Evolutionary conservation across 306 rosid species (phyloP).

Genomic region (Rosa lucieae): DNA sequence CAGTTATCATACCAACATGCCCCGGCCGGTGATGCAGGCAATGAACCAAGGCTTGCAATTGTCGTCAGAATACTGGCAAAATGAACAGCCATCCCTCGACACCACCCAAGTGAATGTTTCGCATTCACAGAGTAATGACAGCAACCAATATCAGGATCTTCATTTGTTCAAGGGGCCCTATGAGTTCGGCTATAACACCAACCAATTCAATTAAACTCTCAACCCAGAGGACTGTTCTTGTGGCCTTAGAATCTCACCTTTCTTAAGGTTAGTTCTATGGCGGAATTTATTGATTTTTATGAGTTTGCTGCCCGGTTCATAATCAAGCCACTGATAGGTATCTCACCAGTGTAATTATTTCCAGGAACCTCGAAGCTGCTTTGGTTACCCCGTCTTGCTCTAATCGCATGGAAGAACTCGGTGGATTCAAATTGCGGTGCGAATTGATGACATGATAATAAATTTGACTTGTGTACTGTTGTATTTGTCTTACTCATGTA

Average conservation of each 20-base stretch:
- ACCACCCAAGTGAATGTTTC: conserved; percentile 31
- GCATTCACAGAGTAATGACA: conserved; percentile 28
- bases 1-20: conserved; percentile 8
- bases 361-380: background rate
- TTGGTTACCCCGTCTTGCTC: background rate
- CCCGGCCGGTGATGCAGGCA: conserved; percentile 35
- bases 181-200: conserved; percentile 47
- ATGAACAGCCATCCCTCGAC: conserved; percentile 31
- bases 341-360: background rate
- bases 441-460: background rate
- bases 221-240: background rate
- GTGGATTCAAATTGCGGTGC: background rate
- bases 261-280: conserved; percentile 14
- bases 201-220: conserved; percentile 39
- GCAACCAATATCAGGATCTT: conserved; percentile 53
- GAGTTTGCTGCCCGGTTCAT: background rate
- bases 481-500: background rate
- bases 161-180: conserved; percentile 45
- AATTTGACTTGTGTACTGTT: too few species aligned
- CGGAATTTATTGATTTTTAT: background rate
- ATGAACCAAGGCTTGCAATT: conserved; percentile 35
- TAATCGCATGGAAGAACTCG: background rate
- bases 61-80: conserved; percentile 50
- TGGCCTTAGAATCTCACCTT: background rate
- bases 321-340: background rate